Base-by-base conservation (phyloP, 768 basidiomycete species). In the Auriculariales sp. region DNA sequence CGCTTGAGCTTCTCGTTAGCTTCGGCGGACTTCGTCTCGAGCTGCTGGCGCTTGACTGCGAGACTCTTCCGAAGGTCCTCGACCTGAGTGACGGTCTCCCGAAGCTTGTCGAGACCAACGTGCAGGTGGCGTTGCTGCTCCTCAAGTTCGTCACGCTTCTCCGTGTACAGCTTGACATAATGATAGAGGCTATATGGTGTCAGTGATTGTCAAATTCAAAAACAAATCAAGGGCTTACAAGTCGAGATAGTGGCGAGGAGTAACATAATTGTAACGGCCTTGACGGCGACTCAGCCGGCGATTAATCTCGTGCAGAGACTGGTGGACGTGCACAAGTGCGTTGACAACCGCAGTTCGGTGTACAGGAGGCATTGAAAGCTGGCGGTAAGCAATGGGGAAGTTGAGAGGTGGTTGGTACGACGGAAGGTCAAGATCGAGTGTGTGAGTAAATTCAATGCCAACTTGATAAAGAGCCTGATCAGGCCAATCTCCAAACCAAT, bases 401-500 rank as follows among this genome's bases (percentile, higher is more conserved):
- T 82, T 73, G 14, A 70, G 60, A 7, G 92, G 88, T 7, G 91
- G 79, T 19, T 65, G 71, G 66, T 93, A 98, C 1, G 81, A 77
- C 3, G 86, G 72, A 31, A 89, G 64, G 59, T 98, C 95, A 55
- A 99, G 75, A 64, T 98, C 95, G 55, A 99, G 74, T 0, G 86
- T 83, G 48, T 87, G 78, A 2, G 94, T 98, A 65, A 99, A 94
- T 65, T 98, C 95, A 73, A 86, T 79, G 35, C 88, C 95, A 53
- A 99, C 95, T 71, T 98, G 95, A 62, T 86, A 98, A 66, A 98
- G 87, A 0, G 95, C 93, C 61, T 97, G 93, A 57, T 95, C 91
- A 14, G 93, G 91, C 95, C 95, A 99, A 62, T 97, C 93, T 25
- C 95, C 95, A 58, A 98, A 98, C 95, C 95, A 99, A 64, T 99